These are phyloP conservation scores for Eucalyptus guilfoylei DNA, from an alignment of 345 rosid genomes.

Conservation along the genomic window DNA sequence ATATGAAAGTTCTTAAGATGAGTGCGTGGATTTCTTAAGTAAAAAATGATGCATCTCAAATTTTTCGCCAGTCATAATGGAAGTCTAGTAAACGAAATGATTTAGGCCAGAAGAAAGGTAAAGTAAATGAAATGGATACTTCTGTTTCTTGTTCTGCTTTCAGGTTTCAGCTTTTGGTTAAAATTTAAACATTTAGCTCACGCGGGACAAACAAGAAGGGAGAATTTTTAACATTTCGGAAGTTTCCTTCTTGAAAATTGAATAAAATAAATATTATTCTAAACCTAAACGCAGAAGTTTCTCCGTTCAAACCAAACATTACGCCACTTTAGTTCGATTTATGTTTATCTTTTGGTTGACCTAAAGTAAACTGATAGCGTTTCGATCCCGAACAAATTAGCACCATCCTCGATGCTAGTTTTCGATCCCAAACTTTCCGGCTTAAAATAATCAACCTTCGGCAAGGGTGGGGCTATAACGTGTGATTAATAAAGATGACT, in stretches of 20 bases:
- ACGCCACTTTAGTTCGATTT: background rate
- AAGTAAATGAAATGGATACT: background rate
- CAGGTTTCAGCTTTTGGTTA: background rate
- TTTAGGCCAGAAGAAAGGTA: background rate
- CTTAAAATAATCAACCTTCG: background rate
- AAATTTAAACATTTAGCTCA: background rate
- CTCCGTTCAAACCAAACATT: background rate
- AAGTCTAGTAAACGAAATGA: background rate
- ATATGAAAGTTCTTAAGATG: background rate
- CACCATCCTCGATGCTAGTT: background rate
- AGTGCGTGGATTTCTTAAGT: fast-evolving
- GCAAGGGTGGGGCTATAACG: background rate
- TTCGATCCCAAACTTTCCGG: background rate
- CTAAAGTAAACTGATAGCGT: background rate
- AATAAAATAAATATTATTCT: background rate
- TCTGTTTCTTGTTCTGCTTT: background rate
- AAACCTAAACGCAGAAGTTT: background rate
- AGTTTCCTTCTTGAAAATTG: background rate
- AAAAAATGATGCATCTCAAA: background rate
- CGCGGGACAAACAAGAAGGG: background rate
- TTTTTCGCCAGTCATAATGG: background rate
- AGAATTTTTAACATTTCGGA: fast-evolving
- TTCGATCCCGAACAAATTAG: background rate
- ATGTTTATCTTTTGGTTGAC: background rate
- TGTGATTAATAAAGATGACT: background rate